Evolutionary conservation across 768 basidiomycete genomes (phyloP), one percentile per base, ranked within the genome.

Genomic region (Candolleomyces efflorescens): DNA sequence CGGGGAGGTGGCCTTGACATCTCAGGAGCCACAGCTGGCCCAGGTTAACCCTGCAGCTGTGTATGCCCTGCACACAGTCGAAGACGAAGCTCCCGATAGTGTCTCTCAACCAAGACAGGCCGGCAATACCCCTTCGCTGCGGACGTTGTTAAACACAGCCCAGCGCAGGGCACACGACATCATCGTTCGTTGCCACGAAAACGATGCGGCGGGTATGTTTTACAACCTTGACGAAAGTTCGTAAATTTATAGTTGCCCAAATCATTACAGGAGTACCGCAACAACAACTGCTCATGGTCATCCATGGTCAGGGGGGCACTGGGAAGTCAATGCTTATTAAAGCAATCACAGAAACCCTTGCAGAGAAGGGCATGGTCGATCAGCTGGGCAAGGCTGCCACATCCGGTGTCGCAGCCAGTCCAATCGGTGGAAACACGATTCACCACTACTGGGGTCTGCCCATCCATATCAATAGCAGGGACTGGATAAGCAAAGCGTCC

Each of bases 261-360:
- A 58, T 69, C 23, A 52, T 13, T 62, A n/a, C 17, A 49, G 48
- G 48, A 13, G 27, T 5, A 22, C 15, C 48, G 7, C 48, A 49
- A 49, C 5, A 27, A 5, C 48, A 71, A 46, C 61, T 81, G 2
- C 59, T 67, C 0, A 78, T 79, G 77, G 37, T 73, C 0, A 59
- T 80, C 0, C 60, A 66, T 0, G 80, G 80, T 0, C 69, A 75
- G 51, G 79, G 78, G 0, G 78, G 80, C 0, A 76, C 74, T 0
- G 78, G 81, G 0, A 82, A 82, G 55, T 76, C 78, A 0, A 67
- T 63, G 1, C 53, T 78, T 0, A 78, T 81, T 11, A 62, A 74
- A 26, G 69, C 70, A 0, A 67, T 81, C 0, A 73, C 75, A 0
- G 60, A 75, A 3, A 61, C 67, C 1, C 81, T 81, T 48, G 49